phyloP scores from a whole-genome alignment of 179 eudicot species.

The Beta lomatogona region DNA sequence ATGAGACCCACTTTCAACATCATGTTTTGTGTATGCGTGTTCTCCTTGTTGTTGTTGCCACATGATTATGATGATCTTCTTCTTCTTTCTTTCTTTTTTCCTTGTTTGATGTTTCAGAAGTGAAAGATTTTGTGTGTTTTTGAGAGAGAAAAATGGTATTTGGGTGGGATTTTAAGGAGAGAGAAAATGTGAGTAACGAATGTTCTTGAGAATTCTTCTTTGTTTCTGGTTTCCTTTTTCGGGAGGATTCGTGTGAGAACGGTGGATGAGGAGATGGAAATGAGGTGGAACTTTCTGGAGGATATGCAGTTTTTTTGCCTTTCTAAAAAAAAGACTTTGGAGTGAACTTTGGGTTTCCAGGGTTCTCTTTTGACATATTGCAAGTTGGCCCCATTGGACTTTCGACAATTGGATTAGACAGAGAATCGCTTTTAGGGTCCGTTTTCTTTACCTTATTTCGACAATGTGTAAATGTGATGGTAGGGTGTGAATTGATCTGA shows the following conservation, averaged over 20 bases:
- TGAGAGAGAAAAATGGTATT: neutral
- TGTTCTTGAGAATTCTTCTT: constrained; percentile 10
- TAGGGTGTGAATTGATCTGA: too few relatives aligned
- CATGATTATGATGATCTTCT: constrained; percentile 27
- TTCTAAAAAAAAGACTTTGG: neutral
- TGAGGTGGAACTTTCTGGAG: constrained; percentile 14
- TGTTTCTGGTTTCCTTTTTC: neutral
- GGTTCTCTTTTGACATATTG: neutral
- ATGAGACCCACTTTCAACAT: constrained; percentile 45
- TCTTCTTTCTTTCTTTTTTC: neutral
- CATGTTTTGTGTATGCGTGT: constrained; percentile 43
- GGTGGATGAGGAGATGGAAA: neutral
- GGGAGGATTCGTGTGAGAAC: neutral
- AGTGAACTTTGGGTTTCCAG: neutral
- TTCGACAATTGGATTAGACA: too few relatives aligned
- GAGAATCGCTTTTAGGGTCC: too few relatives aligned
- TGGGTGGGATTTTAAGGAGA: neutral
- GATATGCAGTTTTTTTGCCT: too few relatives aligned
- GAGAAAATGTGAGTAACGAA: neutral
- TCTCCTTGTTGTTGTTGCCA: constrained; percentile 32
- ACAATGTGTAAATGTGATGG: too few relatives aligned
- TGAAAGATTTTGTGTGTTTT: neutral
- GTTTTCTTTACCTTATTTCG: too few relatives aligned
- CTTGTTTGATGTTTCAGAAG: neutral
- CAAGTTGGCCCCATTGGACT: too few relatives aligned